Conservation (phyloP, 2,329 filamentous ascomycete genomes). For the Colletotrichum agaves region DNA sequence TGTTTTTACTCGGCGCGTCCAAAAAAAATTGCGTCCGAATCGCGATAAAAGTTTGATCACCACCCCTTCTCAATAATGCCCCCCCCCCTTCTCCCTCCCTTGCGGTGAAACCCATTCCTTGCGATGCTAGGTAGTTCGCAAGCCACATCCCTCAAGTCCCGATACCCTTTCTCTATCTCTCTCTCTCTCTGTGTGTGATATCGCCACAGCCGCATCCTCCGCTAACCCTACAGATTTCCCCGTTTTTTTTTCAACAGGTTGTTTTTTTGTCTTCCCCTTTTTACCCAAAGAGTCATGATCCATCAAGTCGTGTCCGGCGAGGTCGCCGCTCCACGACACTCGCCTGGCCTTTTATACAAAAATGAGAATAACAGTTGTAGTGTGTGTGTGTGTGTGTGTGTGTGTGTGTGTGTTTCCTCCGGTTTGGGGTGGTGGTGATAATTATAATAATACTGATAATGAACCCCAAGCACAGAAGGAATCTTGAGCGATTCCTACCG, state of each 20-base stretch:
- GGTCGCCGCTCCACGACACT: conserved; percentile 12
- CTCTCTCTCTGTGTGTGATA: no score
- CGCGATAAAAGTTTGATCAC: background rate
- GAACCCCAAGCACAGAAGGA: conserved; percentile 3
- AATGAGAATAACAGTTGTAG: conserved; percentile 18
- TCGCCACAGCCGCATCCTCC: background rate
- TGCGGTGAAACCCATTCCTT: background rate
- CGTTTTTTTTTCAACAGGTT: conserved; percentile 15
- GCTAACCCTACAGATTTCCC: background rate
- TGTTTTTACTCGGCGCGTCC: background rate
- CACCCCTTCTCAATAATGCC: background rate
- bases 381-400: conserved; percentile 6
- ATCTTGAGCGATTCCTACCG: background rate
- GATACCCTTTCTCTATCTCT: background rate
- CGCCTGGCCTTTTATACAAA: conserved; percentile 29
- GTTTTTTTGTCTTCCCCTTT: conserved; percentile 11
- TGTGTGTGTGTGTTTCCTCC: no score
- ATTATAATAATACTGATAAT: background rate
- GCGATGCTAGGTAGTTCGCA: no score
- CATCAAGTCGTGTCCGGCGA: conserved; percentile 35
- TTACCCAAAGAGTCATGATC: conserved; percentile 30
- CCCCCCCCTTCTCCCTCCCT: background rate
- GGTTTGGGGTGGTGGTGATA: conserved; percentile 2
- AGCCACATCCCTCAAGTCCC: no score
- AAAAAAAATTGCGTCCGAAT: background rate